Conservation (phyloP, 768 basidiomycete species). For the Tricholomella constricta region DNA sequence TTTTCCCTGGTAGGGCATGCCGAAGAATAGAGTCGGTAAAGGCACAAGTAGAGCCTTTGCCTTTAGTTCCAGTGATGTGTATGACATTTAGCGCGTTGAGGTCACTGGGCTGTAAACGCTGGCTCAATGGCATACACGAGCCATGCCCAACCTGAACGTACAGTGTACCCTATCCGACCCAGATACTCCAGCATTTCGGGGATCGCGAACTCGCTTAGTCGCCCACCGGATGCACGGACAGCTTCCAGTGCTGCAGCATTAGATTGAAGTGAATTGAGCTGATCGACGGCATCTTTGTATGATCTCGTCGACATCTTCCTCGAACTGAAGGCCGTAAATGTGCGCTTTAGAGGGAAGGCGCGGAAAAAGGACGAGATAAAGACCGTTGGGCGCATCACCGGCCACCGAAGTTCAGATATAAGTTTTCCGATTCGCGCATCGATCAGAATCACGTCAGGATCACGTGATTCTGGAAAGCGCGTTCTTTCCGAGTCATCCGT, state of each 20-base stretch:
- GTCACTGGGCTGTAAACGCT: conserved; percentile 62
- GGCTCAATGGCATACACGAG: conserved; percentile 14
- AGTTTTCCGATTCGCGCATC: conserved; percentile 10
- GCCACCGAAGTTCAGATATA: neutral
- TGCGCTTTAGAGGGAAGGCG: conserved; percentile 6
- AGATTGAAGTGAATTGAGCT: conserved; percentile 81
- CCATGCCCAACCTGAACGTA: conserved; percentile 37
- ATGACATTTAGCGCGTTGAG: conserved; percentile 90
- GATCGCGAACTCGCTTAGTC: conserved; percentile 63
- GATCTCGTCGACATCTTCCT: conserved; percentile 61
- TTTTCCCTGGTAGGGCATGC: conserved; percentile 71
- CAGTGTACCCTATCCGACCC: conserved; percentile 81
- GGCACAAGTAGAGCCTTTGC: conserved; percentile 96
- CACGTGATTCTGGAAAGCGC: conserved; percentile 7
- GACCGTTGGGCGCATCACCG: conserved; percentile 9
- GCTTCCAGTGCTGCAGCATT: conserved; percentile 94
- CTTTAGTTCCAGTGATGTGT: conserved; percentile 97
- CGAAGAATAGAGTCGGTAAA: conserved; percentile 88
- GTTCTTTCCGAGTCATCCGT: neutral
- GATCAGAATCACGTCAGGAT: conserved; percentile 9
- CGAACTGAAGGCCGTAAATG: neutral
- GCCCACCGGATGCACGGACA: conserved; percentile 70
- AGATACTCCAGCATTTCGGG: conserved; percentile 92
- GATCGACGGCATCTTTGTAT: conserved; percentile 73
- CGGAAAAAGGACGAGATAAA: conserved; percentile 18